Evolutionary conservation across 148 eudicot species (phyloP).

Genomic region (Fagopyrum tataricum): DNA sequence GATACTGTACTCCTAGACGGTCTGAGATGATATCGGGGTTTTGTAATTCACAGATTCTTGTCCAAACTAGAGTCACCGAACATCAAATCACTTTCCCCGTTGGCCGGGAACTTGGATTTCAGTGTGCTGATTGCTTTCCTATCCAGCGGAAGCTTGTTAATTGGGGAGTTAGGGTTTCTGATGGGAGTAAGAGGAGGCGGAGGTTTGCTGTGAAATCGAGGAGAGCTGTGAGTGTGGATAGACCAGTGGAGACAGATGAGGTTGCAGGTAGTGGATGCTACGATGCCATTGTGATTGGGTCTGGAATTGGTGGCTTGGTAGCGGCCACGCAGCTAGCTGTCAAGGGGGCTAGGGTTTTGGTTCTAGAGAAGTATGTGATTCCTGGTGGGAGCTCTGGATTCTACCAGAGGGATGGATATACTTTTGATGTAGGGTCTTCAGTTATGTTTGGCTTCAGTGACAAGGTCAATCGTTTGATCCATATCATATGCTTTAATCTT

Average conservation of each 20-base stretch:
- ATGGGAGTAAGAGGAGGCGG: conserved; percentile 19
- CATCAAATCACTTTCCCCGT: not conserved
- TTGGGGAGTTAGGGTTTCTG: conserved; percentile 18
- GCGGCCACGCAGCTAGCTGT: conserved; percentile 95
- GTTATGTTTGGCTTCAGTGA: conserved; percentile 98
- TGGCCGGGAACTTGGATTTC: not conserved
- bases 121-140: conserved; percentile 13
- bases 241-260: conserved; percentile 21
- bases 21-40: conserved; percentile 21
- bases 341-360: conserved; percentile 92
- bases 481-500: conserved; percentile 3
- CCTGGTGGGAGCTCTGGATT: conserved; percentile 99
- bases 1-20: not conserved
- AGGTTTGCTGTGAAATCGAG: conserved; percentile 20
- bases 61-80: not conserved
- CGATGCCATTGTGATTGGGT: conserved; percentile 93
- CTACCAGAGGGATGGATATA: conserved; percentile 89
- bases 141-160: conserved; percentile 9
- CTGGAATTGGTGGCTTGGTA: conserved; percentile 96
- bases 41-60: conserved; percentile 13
- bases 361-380: conserved; percentile 91
- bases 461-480: conserved; percentile 42
- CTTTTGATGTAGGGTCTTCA: conserved; percentile 94
- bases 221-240: conserved; percentile 43
- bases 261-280: conserved; percentile 23